A percentile compares a stretch with the other conserved stretches of the same genome.
Evolutionary conservation across 495 filamentous ascomycete species (phyloP).

Genomic region (Penicillium fimorum): DNA sequence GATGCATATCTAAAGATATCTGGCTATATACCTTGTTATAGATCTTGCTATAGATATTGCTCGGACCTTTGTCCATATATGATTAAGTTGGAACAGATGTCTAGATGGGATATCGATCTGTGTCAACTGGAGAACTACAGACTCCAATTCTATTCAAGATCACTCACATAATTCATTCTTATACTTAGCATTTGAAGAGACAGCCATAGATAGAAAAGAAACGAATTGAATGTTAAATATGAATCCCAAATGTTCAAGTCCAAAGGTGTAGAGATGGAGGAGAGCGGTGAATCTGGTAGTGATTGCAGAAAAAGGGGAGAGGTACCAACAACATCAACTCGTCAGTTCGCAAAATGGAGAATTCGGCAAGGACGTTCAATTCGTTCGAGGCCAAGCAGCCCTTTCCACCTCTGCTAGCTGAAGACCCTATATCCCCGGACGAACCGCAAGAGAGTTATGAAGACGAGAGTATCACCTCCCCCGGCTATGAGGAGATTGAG

Average conservation of each 20-base stretch:
- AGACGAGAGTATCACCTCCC: conserved; percentile 33
- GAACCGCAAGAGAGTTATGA: conserved; percentile 28
- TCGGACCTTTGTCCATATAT: neutral
- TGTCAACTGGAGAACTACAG: neutral
- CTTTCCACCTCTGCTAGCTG: conserved; percentile 37
- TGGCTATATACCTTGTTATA: too few species aligned
- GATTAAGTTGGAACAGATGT: neutral
- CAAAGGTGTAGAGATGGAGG: neutral
- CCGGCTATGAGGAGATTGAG: conserved; percentile 33
- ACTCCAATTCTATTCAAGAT: neutral
- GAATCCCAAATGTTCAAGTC: neutral
- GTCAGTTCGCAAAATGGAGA: conserved; percentile 10
- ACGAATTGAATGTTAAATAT: neutral
- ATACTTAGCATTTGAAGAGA: neutral
- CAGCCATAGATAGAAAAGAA: neutral
- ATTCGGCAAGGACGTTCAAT: conserved; percentile 9
- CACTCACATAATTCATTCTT: neutral
- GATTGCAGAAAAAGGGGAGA: conserved; percentile 15
- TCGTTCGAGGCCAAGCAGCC: conserved; percentile 38
- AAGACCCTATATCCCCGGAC: conserved; percentile 30
- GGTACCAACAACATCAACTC: neutral
- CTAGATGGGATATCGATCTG: neutral
- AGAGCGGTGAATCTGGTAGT: conserved; percentile 1
- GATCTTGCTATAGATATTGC: too few species aligned
- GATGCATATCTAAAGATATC: neutral